Conservation (phyloP, 163 green algal genomes). For the Scenedesmus sp. region DNA sequence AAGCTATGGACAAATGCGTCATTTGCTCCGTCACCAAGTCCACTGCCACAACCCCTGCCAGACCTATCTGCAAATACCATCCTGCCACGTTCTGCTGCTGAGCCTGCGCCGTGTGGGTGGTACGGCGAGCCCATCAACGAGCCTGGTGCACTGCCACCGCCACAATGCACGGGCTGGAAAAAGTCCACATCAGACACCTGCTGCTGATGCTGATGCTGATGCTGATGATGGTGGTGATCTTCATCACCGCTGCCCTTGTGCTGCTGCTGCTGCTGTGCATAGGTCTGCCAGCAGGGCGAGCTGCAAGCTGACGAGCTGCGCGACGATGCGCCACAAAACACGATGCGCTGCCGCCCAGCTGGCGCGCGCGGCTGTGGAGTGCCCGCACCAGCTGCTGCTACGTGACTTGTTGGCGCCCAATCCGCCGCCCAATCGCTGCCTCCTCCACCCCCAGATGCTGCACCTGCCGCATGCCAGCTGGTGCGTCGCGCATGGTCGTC, state of each 20-base stretch:
- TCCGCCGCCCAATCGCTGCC: neutral
- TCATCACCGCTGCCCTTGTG: neutral
- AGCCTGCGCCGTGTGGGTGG: neutral
- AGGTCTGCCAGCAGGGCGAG: neutral
- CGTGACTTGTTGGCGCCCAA: neutral
- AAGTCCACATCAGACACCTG: neutral
- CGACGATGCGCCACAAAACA: neutral
- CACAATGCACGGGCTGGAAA: conserved; percentile 7
- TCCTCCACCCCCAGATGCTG: neutral
- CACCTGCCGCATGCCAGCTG: neutral
- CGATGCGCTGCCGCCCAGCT: neutral
- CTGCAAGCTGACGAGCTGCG: neutral
- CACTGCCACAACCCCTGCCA: neutral
- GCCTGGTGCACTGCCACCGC: neutral
- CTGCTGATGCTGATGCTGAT: neutral
- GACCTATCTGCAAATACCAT: neutral
- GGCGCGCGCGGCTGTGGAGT: neutral
- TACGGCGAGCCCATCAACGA: neutral
- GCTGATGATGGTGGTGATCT: neutral
- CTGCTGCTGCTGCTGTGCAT: neutral
- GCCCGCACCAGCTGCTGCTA: neutral
- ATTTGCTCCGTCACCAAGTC: neutral
- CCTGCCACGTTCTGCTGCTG: neutral
- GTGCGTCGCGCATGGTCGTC: neutral
- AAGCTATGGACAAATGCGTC: neutral